phyloP scores from a whole-genome alignment of 2,329 filamentous ascomycete genomes.

The Alternaria triticimaculans region DNA sequence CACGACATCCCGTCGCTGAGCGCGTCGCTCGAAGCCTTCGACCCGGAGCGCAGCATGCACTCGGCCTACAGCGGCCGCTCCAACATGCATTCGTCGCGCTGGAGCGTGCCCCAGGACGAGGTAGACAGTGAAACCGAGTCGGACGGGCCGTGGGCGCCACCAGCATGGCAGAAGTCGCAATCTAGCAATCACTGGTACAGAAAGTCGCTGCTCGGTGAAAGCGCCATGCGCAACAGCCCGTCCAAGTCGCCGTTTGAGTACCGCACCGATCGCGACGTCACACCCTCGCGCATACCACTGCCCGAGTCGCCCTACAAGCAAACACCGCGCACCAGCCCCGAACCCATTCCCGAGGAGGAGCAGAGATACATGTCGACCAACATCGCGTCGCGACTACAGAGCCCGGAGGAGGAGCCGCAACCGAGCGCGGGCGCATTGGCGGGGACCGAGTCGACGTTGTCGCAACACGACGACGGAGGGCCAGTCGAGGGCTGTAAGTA shows the following conservation, averaged over 20 bases:
- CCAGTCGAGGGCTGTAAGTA: conserved; percentile 47
- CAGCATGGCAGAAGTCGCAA: conserved; percentile 64
- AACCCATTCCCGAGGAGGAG: conserved; percentile 46
- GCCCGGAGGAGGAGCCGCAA: conserved; percentile 35
- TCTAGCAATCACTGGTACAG: conserved; percentile 65
- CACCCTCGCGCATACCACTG: conserved; percentile 65
- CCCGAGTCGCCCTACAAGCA: conserved; percentile 65
- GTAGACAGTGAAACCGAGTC: conserved; percentile 56
- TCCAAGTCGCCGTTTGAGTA: conserved; percentile 66
- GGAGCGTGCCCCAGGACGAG: conserved; percentile 43
- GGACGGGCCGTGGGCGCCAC: conserved; percentile 67
- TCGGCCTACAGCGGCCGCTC: conserved; percentile 61
- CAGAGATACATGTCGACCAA: conserved; percentile 36
- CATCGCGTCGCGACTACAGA: conserved; percentile 47
- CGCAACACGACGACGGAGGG: conserved; percentile 35
- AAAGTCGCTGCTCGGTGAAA: conserved; percentile 49
- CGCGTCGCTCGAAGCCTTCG: conserved; percentile 49
- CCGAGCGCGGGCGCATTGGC: conserved; percentile 26
- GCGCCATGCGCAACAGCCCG: conserved; percentile 49
- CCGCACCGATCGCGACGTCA: conserved; percentile 59
- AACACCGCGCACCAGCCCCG: conserved; percentile 62
- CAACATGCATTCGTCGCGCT: conserved; percentile 63
- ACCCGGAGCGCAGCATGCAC: conserved; percentile 47
- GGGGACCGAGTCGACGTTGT: conserved; percentile 33
- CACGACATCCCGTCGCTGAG: conserved; percentile 48